Percentiles rank a stretch among this genome's conserved stretches.
These are phyloP conservation scores for Coniferiporia sulphurascens DNA, from an alignment of 1,284 basidiomycete species.

Conservation along the genomic window DNA sequence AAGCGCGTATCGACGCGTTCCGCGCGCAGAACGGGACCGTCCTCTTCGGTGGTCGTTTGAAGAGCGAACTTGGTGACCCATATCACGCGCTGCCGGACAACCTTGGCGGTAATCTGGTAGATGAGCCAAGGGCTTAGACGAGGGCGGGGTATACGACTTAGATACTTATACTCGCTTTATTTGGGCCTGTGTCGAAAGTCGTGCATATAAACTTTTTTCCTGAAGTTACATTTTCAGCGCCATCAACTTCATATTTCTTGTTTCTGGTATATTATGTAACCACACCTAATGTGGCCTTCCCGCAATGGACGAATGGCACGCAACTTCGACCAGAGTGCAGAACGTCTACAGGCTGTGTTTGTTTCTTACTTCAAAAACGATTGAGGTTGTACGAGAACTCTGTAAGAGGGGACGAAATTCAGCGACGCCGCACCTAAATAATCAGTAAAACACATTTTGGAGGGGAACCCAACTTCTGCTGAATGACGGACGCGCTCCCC, in stretches of 20 bases:
- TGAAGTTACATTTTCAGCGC: background rate
- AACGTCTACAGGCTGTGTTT: background rate
- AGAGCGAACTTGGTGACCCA: conserved; percentile 62
- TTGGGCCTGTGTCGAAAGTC: background rate
- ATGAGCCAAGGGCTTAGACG: conserved; percentile 19
- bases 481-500: conserved; percentile 12
- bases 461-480: background rate
- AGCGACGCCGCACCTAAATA: too few species aligned
- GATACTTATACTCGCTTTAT: background rate
- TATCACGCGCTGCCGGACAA: conserved; percentile 79
- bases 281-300: too few species aligned
- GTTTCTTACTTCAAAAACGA: background rate
- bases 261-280: background rate
- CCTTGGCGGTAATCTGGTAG: conserved; percentile 52
- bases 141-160: background rate
- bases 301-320: too few species aligned
- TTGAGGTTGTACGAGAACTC: background rate
- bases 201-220: background rate
- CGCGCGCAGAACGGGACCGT: conserved; percentile 79
- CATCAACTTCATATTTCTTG: background rate
- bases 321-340: too few species aligned
- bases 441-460: background rate
- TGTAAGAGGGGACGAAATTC: too few species aligned
- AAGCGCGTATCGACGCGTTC: conserved; percentile 80
- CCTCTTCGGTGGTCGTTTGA: conserved; percentile 82